Percentiles rank a stretch among this genome's conserved stretches.
phyloP scores from a whole-genome alignment of 1,139 yeast genomes.

The Hyphopichia burtonii region DNA sequence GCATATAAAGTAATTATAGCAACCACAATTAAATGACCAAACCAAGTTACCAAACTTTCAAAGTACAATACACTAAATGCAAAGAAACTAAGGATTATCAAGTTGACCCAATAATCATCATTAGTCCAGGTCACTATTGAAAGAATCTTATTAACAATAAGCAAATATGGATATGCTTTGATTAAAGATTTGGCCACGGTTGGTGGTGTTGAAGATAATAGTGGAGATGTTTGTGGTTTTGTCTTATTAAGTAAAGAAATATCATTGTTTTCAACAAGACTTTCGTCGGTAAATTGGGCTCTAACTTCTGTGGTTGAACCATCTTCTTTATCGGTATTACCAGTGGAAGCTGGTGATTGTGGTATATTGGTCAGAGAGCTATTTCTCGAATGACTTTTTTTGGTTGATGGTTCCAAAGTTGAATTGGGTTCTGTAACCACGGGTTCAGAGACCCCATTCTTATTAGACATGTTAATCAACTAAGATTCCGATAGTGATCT shows the following conservation, averaged over 20 bases:
- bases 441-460: background rate
- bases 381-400: background rate
- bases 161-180: conserved; percentile 78
- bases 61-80: conserved; percentile 67
- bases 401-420: background rate
- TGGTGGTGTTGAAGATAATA: conserved; percentile 83
- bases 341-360: background rate
- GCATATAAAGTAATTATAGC: conserved; percentile 68
- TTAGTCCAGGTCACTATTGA: conserved; percentile 89
- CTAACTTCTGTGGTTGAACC: conserved; percentile 8
- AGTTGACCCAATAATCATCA: conserved; percentile 76
- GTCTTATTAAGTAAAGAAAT: conserved; percentile 6
- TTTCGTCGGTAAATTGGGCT: conserved; percentile 11
- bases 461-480: background rate
- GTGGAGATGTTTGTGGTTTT: conserved; percentile 58
- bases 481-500: too few relatives aligned
- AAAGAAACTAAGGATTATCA: conserved; percentile 58
- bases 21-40: conserved; percentile 78
- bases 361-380: background rate
- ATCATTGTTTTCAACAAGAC: conserved; percentile 3
- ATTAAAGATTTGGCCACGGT: conserved; percentile 82
- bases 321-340: background rate
- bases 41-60: conserved; percentile 68
- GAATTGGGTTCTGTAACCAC: background rate
- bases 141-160: conserved; percentile 65